These are phyloP conservation scores for Neodidymelliopsis sp. DNA, from an alignment of 2,329 filamentous ascomycete genomes.

Conservation along the genomic window DNA sequence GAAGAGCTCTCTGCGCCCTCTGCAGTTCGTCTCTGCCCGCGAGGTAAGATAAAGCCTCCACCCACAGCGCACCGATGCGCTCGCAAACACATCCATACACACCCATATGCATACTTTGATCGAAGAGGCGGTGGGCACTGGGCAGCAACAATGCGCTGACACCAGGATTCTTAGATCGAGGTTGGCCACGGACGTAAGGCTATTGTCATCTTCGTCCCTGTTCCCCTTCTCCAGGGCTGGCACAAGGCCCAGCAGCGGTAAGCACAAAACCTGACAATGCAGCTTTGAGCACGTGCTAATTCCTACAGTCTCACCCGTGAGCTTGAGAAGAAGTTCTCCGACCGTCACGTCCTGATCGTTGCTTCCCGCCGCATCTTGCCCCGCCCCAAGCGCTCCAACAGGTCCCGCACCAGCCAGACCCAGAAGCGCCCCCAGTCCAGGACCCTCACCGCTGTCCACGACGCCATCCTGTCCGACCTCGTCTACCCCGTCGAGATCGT, in stretches of 20 bases:
- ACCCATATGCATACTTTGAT: constrained; percentile 31
- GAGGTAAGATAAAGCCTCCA: constrained; percentile 79
- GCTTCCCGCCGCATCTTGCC: constrained; percentile 98
- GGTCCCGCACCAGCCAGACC: constrained; percentile 93
- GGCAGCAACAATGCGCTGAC: constrained; percentile 61
- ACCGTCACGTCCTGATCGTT: constrained; percentile 99
- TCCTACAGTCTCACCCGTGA: constrained; percentile 88
- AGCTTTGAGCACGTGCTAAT: constrained; percentile 11
- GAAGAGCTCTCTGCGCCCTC: constrained; percentile 92
- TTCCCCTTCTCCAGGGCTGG: constrained; percentile 97
- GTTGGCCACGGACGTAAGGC: constrained; percentile 99
- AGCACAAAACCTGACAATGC: constrained; percentile 50
- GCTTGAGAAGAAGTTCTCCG: constrained; percentile 99
- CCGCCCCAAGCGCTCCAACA: constrained; percentile 97
- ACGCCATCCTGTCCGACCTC: constrained; percentile 96
- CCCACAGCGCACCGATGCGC: constrained; percentile 39
- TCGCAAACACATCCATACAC: constrained; percentile 16
- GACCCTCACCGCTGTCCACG: constrained; percentile 98
- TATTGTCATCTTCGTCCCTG: constrained; percentile 99
- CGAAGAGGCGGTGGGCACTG: constrained; percentile 65
- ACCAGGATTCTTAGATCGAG: constrained; percentile 83
- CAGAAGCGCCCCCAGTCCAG: constrained; percentile 99
- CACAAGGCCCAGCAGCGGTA: constrained; percentile 99
- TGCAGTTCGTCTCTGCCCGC: constrained; percentile 98
- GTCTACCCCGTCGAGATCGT: constrained; percentile 99